Percentiles rank a stretch among this genome's conserved stretches.
These are phyloP conservation scores for Dipteronia sinensis DNA, from an alignment of 345 rosid species.

Conservation along the genomic window DNA sequence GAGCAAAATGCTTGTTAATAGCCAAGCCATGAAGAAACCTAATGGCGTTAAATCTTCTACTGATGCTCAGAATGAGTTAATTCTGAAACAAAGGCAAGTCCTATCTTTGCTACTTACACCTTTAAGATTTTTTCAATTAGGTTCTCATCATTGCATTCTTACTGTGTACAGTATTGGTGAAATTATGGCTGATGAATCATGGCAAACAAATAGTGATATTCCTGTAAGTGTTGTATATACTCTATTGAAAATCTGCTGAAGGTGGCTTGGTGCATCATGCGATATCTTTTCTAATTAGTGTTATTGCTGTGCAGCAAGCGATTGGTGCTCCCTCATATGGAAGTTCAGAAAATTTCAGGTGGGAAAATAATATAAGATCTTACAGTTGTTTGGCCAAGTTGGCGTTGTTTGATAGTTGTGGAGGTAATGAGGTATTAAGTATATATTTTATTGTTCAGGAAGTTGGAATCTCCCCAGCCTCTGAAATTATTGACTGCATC, in stretches of 20 bases:
- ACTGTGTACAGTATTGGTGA: slow-evolving; percentile 70
- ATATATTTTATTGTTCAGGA: slow-evolving; percentile 50
- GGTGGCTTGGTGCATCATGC: not conserved
- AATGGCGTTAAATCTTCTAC: slow-evolving; percentile 58
- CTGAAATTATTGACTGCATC: slow-evolving; percentile 74
- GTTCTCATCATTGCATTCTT: slow-evolving; percentile 31
- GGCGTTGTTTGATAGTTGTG: slow-evolving; percentile 1
- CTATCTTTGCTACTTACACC: slow-evolving; percentile 20
- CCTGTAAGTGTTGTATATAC: slow-evolving; percentile 51
- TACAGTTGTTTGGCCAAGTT: slow-evolving; percentile 14
- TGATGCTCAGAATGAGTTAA: slow-evolving; percentile 67
- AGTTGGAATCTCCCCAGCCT: slow-evolving; percentile 59
- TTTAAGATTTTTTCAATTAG: slow-evolving; percentile 15
- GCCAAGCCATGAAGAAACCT: slow-evolving; percentile 68
- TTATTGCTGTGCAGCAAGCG: slow-evolving; percentile 56
- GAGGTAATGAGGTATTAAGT: slow-evolving; percentile 24
- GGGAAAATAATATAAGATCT: slow-evolving; percentile 15
- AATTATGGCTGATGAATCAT: slow-evolving; percentile 70
- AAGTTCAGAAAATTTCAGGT: slow-evolving; percentile 65
- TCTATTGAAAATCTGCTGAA: slow-evolving; percentile 19
- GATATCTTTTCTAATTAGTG: slow-evolving; percentile 21
- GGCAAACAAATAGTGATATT: slow-evolving; percentile 47
- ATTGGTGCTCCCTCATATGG: slow-evolving; percentile 49
- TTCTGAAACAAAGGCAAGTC: slow-evolving; percentile 81
- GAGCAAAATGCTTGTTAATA: slow-evolving; percentile 84